Evolutionary conservation across 352 stramenopile genomes (phyloP).

Genomic region (Globisporangium nagaii): DNA sequence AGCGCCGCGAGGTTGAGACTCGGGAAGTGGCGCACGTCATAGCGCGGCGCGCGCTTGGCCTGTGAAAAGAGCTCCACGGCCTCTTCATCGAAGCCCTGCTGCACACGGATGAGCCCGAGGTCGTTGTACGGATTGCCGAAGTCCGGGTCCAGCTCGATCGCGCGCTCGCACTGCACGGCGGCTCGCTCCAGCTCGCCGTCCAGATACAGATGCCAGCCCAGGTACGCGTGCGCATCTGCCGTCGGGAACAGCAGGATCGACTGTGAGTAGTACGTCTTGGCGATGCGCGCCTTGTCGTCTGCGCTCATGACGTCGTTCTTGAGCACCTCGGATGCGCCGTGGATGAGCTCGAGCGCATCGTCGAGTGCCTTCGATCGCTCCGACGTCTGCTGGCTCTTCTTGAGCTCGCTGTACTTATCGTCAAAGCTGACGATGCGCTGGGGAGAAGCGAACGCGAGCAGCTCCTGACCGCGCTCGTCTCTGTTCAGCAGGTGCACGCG

Average conservation of each 20-base stretch:
- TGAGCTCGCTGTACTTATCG: slow-evolving; percentile 48
- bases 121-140: slow-evolving; percentile 77
- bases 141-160: slow-evolving; percentile 58
- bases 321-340: slow-evolving; percentile 40
- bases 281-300: slow-evolving; percentile 46
- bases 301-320: slow-evolving; percentile 32
- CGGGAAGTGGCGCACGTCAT: slow-evolving; percentile 67
- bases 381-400: slow-evolving; percentile 12
- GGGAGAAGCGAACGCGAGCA: slow-evolving; percentile 32
- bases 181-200: slow-evolving; percentile 51
- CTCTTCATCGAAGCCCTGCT: slow-evolving; percentile 53
- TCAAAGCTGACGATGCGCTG: slow-evolving; percentile 28
- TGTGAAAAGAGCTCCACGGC: slow-evolving; percentile 55
- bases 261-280: slow-evolving; percentile 62
- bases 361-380: slow-evolving; percentile 28
- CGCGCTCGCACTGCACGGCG: slow-evolving; percentile 44
- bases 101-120: slow-evolving; percentile 53
- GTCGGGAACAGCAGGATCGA: slow-evolving; percentile 63
- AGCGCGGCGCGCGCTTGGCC: slow-evolving; percentile 48
- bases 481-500: slow-evolving; percentile 58
- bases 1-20: slow-evolving; percentile 59
- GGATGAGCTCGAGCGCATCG: slow-evolving; percentile 50
- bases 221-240: slow-evolving; percentile 57
- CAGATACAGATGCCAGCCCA: slow-evolving; percentile 66
- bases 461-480: slow-evolving; percentile 33